Conservation (phyloP, 495 filamentous ascomycete species). For the Glonium stellatum region DNA sequence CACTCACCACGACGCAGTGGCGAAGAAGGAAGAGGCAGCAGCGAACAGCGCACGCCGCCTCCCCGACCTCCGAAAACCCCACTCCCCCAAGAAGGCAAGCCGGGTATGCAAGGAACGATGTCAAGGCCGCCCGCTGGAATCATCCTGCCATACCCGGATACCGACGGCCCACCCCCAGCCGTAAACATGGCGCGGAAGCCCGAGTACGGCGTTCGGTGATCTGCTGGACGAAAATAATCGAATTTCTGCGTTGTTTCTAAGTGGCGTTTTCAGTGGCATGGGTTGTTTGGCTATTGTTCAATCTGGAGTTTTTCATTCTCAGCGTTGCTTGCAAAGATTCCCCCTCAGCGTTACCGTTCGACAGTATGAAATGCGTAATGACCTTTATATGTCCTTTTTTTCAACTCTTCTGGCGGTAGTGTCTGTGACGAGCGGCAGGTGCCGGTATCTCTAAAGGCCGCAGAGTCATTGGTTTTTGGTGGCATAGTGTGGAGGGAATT, state of each 20-base stretch:
- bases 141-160: constrained; percentile 67
- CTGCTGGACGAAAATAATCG: neutral
- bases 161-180: constrained; percentile 72
- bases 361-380: neutral
- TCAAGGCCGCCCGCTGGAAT: constrained; percentile 27
- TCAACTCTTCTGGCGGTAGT: no score
- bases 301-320: no score
- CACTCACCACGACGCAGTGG: constrained; percentile 42
- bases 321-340: neutral
- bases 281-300: no score
- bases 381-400: neutral
- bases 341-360: neutral
- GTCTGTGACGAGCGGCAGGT: neutral
- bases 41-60: constrained; percentile 50
- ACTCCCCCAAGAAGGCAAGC: neutral
- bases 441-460: neutral
- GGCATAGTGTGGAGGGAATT: neutral
- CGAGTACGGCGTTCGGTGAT: constrained; percentile 56
- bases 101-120: constrained; percentile 17
- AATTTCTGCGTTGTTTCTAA: no score
- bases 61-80: constrained; percentile 41
- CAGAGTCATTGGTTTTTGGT: neutral
- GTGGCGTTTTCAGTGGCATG: no score
- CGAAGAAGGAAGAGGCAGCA: constrained; percentile 32
- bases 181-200: constrained; percentile 85